Base-by-base conservation (phyloP, 2,329 filamentous ascomycete species). In the Fusarium fracticaudum region DNA sequence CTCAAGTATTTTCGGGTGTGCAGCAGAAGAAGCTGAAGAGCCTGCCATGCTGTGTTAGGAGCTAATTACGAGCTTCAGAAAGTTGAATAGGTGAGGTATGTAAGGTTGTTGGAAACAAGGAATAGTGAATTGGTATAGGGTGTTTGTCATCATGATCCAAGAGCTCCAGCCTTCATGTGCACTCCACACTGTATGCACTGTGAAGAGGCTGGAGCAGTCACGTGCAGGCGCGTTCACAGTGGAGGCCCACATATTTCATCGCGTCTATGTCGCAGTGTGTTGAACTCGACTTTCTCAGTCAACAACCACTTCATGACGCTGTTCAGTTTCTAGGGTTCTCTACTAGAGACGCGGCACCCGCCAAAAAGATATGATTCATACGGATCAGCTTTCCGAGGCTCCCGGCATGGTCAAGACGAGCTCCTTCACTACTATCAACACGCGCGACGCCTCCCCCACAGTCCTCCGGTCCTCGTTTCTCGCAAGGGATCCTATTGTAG, bases 381-480 rank as follows among this genome's bases (percentile, higher is more conserved):
- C 60, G n/a, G 70, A 75, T 64, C 62, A 76, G 69, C 64, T 51
- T 55, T 67, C 58, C 41, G 50, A 53, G 51, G 20, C 58, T 58
- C 60, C 38, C 62, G 64, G 73, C 55, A 55, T 76, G 60, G 74
- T 76, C 74, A 79, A 76, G 77, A 60, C 75, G 77, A 81, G 79
- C 82, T 87, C 87, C 87, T 87, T 89, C 86, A 83, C 75, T 67
- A 40, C 44, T 59, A 60, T 57, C 69, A 73, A 66, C 60, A 78
- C 87, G 92, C 93, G 93, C 88, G 85, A 86, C 90, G 91, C 93
- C 91, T 91, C 91, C 92, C 89, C 86, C 82, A 92, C 88, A 94
- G 94, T 94, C 89, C 89, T 91, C 91, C 93, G 90, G 88, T 86
- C 86, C 87, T 86, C 86, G 85, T 92, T 91, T 91, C 92, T 89